Percentiles rank a stretch among this genome's conserved stretches.
Evolutionary conservation across 1,284 basidiomycete genomes (phyloP).

Genomic region (Jaminaea rosea): DNA sequence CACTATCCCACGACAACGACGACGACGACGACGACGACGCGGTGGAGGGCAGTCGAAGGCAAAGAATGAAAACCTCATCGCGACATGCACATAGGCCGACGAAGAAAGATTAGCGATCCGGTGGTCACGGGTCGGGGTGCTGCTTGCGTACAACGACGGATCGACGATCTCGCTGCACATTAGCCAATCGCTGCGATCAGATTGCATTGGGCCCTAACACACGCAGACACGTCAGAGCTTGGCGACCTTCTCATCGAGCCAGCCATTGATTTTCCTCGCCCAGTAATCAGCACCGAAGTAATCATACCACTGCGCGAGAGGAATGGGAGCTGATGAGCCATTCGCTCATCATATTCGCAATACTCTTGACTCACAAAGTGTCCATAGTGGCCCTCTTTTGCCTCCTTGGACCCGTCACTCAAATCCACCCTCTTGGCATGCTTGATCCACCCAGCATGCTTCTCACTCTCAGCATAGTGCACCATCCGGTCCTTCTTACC

Average conservation of each 20-base stretch:
- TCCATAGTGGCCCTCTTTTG: constrained; percentile 13
- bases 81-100: too few relatives aligned
- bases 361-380: constrained; percentile 11
- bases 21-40: too few relatives aligned
- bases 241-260: constrained; percentile 10
- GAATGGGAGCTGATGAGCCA: not conserved
- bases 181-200: too few relatives aligned
- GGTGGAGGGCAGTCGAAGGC: too few relatives aligned
- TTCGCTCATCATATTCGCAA: too few relatives aligned
- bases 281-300: constrained; percentile 26
- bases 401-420: not conserved
- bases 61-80: too few relatives aligned
- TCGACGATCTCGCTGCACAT: too few relatives aligned
- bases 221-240: not conserved
- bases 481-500: constrained; percentile 39
- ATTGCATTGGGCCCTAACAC: too few relatives aligned
- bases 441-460: constrained; percentile 15
- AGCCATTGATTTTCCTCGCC: constrained; percentile 14
- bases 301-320: constrained; percentile 20
- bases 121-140: too few relatives aligned
- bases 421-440: constrained; percentile 19
- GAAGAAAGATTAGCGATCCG: too few relatives aligned
- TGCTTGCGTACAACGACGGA: too few relatives aligned
- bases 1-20: too few relatives aligned
- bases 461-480: constrained; percentile 22